Evolutionary conservation across 1,284 basidiomycete species (phyloP).

Genomic region (Trichosporon sp.): DNA sequence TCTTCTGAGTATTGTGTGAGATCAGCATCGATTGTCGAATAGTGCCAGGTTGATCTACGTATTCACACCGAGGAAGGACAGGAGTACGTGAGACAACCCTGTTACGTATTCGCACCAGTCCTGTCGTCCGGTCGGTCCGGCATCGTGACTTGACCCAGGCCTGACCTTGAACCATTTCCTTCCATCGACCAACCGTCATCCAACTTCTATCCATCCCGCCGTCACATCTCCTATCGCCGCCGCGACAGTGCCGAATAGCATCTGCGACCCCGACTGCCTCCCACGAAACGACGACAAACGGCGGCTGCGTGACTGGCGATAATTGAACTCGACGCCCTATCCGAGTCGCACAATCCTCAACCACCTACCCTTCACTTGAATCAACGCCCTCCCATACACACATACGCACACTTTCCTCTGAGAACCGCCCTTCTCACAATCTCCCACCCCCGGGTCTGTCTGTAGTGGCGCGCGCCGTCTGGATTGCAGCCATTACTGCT

Average conservation of each 20-base stretch:
- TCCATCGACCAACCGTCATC: not conserved
- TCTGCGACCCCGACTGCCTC: not conserved
- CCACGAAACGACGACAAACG: not conserved
- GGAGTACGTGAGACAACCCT: not conserved
- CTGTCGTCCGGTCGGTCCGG: not conserved
- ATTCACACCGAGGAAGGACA: conserved; percentile 1
- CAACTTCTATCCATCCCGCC: not conserved
- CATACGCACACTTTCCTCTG: not conserved
- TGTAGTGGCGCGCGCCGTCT: not conserved
- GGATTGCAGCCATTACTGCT: not conserved
- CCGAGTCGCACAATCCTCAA: not conserved
- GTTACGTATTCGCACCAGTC: not conserved
- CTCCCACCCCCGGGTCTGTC: not conserved
- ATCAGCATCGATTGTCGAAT: not conserved
- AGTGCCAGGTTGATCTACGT: not conserved
- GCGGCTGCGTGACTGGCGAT: not conserved
- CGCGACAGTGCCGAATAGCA: not conserved
- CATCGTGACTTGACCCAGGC: not conserved
- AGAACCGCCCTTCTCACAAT: not conserved
- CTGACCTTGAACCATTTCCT: not conserved
- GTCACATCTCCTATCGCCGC: not conserved
- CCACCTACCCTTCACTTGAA: not conserved
- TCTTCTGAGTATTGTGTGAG: not conserved
- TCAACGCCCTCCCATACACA: not conserved
- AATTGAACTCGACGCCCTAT: not conserved